These are phyloP conservation scores for Saccharum officinarum DNA, from an alignment of 176 grass and related monocot species.

Conservation along the genomic window DNA sequence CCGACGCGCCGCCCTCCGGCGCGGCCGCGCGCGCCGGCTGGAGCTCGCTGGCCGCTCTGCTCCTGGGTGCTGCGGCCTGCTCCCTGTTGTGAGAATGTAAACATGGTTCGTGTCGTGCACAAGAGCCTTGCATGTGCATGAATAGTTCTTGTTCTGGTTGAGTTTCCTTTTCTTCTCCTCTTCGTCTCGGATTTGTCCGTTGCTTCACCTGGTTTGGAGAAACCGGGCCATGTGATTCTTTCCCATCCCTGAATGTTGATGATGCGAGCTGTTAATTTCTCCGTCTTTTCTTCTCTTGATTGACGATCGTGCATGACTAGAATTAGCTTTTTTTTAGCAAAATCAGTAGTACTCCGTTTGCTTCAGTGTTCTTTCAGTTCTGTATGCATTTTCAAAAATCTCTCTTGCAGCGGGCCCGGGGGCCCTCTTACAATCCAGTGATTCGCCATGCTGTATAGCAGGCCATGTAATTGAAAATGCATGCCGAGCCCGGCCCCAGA, in stretches of 20 bases:
- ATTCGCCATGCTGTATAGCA: background rate
- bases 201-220: slow-evolving; percentile 1
- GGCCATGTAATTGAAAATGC: background rate
- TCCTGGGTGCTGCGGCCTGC: slow-evolving; percentile 1
- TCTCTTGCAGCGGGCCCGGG: too few relatives aligned
- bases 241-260: background rate
- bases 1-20: background rate
- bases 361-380: too few relatives aligned
- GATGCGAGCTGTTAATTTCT: background rate
- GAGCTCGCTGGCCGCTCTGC: slow-evolving; percentile 20
- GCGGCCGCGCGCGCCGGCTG: slow-evolving; percentile 26
- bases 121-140: slow-evolving; percentile 17
- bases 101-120: background rate
- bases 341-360: background rate
- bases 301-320: too few relatives aligned
- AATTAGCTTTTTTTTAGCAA: background rate
- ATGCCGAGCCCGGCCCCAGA: background rate
- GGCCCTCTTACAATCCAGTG: too few relatives aligned
- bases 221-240: background rate
- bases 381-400: too few relatives aligned
- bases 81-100: slow-evolving; percentile 7
- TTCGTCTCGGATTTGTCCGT: background rate
- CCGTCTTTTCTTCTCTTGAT: too few relatives aligned
- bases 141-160: slow-evolving; percentile 18
- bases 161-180: background rate